These are phyloP conservation scores for Dendrobium officinale DNA, from an alignment of 106 monocot genomes.

Conservation along the genomic window DNA sequence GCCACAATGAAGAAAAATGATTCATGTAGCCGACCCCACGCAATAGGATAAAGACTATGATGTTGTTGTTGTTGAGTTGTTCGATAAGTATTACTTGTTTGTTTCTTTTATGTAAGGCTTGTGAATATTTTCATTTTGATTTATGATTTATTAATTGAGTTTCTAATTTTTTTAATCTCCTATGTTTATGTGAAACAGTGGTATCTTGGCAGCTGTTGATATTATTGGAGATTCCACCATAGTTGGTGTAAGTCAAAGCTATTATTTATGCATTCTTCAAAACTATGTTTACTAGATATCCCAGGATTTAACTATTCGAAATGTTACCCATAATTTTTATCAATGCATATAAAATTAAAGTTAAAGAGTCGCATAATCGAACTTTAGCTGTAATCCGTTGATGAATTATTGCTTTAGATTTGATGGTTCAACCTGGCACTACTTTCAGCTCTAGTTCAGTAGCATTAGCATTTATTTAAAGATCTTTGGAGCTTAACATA, in stretches of 20 bases:
- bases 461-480: neutral
- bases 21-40: too few relatives aligned
- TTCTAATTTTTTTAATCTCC: slow-evolving; percentile 1
- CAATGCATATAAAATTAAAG: too few relatives aligned
- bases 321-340: too few relatives aligned
- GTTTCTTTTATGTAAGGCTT: neutral
- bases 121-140: neutral
- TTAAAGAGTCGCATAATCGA: too few relatives aligned
- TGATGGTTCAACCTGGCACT: neutral
- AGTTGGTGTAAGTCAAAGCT: slow-evolving; percentile 47
- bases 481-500: neutral
- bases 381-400: too few relatives aligned
- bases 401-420: neutral
- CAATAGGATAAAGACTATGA: too few relatives aligned
- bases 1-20: too few relatives aligned
- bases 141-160: neutral
- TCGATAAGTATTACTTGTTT: neutral
- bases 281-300: neutral
- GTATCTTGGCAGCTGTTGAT: slow-evolving; percentile 73
- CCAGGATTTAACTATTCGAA: neutral
- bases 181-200: slow-evolving; percentile 32
- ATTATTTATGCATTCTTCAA: neutral
- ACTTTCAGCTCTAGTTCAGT: neutral
- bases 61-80: too few relatives aligned
- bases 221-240: slow-evolving; percentile 32